Conservation (phyloP, 129 eudicot species). For the Oenanthe sinensis region DNA sequence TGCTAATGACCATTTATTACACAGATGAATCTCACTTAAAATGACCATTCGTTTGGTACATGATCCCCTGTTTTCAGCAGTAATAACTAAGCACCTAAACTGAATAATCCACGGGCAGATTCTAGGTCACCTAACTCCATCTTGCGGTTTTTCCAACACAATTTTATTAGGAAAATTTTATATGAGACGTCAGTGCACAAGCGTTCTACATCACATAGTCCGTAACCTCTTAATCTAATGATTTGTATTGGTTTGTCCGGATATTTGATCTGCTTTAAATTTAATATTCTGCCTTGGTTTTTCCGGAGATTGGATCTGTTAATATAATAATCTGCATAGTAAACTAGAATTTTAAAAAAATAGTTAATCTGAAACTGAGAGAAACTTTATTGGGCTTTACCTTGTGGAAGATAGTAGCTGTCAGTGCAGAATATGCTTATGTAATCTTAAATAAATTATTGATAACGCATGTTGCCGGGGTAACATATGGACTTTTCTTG, state of each 20-base stretch:
- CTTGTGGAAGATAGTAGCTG: constrained; percentile 1
- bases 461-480: neutral
- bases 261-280: neutral
- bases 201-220: neutral
- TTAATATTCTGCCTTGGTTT: neutral
- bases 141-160: neutral
- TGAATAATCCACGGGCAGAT: neutral
- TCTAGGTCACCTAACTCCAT: neutral
- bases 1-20: too few species aligned
- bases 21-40: neutral
- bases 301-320: neutral
- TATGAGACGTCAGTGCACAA: neutral
- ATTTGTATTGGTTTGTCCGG: neutral
- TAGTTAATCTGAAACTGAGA: neutral
- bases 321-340: neutral
- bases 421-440: neutral
- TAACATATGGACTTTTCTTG: neutral
- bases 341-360: neutral
- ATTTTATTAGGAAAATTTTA: too few species aligned
- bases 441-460: neutral
- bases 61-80: neutral
- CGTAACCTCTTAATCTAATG: neutral
- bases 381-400: neutral
- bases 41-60: neutral
- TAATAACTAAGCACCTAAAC: too few species aligned